A percentile compares a stretch with the other conserved stretches of the same genome.
phyloP scores from a whole-genome alignment of 1,139 yeast genomes.

The Debaryomyces fabryi region DNA sequence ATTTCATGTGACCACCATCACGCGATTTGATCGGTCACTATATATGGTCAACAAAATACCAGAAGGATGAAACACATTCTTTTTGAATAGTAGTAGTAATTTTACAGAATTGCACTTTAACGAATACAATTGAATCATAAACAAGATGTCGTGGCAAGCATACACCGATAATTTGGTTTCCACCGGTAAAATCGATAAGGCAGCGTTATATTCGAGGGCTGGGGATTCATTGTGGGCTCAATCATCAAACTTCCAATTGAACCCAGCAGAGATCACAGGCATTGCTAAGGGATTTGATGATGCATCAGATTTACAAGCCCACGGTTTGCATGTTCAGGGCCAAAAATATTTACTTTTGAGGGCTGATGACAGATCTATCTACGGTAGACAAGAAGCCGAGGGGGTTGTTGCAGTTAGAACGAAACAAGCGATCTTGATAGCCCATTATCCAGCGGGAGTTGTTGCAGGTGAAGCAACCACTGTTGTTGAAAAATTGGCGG shows the following conservation, averaged over 20 bases:
- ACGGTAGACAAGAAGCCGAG: slow-evolving; percentile 86
- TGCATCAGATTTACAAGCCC: slow-evolving; percentile 75
- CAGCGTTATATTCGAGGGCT: slow-evolving; percentile 90
- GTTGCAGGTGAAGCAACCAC: slow-evolving; percentile 95
- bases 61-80: slow-evolving; percentile 4
- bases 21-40: slow-evolving; percentile 4
- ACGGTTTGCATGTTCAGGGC: slow-evolving; percentile 83
- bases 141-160: slow-evolving; percentile 58
- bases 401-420: slow-evolving; percentile 93
- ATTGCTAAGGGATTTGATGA: slow-evolving; percentile 81
- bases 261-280: slow-evolving; percentile 69
- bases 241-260: slow-evolving; percentile 68
- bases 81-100: not conserved
- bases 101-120: slow-evolving; percentile 1
- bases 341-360: slow-evolving; percentile 85
- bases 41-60: slow-evolving; percentile 3
- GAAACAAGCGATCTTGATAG: slow-evolving; percentile 86
- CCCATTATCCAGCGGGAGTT: slow-evolving; percentile 90
- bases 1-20: not conserved
- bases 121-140: not conserved
- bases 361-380: slow-evolving; percentile 91
- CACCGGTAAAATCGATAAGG: slow-evolving; percentile 86
- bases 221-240: slow-evolving; percentile 97
- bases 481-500: slow-evolving; percentile 93
- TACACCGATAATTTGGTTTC: slow-evolving; percentile 90